phyloP scores from a whole-genome alignment of 148 eudicot species.

The Arbutus unedo region DNA sequence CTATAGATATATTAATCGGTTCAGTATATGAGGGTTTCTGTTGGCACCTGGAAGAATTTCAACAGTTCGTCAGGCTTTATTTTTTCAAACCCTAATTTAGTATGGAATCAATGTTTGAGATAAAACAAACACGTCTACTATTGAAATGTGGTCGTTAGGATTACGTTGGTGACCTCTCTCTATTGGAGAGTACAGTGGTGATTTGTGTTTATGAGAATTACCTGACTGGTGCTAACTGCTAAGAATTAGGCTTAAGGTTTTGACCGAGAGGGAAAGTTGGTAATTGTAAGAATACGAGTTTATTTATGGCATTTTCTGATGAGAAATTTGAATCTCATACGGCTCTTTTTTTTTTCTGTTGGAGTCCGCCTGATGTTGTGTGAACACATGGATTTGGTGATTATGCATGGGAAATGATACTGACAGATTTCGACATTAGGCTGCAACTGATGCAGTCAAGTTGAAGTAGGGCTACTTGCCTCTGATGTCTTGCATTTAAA shows the following conservation, averaged over 20 bases:
- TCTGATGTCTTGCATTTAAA: neutral
- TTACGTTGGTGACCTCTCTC: neutral
- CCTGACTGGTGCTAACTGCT: neutral
- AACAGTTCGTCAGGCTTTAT: neutral
- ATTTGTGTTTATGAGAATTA: neutral
- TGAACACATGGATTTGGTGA: neutral
- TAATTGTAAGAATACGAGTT: neutral
- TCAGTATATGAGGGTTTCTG: neutral
- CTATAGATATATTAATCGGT: neutral
- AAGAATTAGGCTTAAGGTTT: neutral
- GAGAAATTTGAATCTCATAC: neutral
- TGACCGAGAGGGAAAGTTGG: neutral
- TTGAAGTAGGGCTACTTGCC: constrained; percentile 1
- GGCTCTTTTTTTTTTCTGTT: neutral
- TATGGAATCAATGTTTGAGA: neutral
- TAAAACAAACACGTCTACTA: neutral
- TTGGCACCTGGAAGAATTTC: neutral
- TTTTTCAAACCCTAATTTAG: neutral
- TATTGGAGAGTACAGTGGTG: neutral
- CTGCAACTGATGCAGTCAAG: neutral
- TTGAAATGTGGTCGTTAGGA: neutral
- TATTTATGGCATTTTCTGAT: neutral
- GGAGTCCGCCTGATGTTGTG: neutral
- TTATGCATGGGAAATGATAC: neutral
- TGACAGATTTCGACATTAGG: neutral